Percentiles rank a stretch among this genome's conserved stretches.
Conservation (phyloP, 495 filamentous ascomycete species). For the Thermothielavioides terrestris region DNA sequence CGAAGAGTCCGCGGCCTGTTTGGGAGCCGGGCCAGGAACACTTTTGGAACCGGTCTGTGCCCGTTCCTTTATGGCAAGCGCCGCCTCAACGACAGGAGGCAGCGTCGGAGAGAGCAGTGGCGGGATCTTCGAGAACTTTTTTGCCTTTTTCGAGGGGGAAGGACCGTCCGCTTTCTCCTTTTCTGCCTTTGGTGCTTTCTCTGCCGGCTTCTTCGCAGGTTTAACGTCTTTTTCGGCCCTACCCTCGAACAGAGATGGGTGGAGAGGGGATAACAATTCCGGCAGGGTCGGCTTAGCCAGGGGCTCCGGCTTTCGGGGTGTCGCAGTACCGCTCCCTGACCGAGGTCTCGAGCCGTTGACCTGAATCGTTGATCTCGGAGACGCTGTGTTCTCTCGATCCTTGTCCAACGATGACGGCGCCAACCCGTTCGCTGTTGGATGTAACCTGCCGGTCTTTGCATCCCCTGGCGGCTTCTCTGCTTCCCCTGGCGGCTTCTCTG, state of each 20-base stretch:
- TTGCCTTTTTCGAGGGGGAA: slow-evolving; percentile 28
- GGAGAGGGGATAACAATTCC: slow-evolving; percentile 35
- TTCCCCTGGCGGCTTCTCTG: slow-evolving; percentile 20
- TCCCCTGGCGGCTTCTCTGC: slow-evolving; percentile 24
- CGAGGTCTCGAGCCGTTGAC: slow-evolving; percentile 35
- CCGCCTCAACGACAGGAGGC: slow-evolving; percentile 36
- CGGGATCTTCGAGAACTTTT: slow-evolving; percentile 25
- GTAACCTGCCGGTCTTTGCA: slow-evolving; percentile 15
- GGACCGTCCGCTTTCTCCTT: slow-evolving; percentile 18
- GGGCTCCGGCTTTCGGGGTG: slow-evolving; percentile 30
- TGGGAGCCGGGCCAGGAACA: slow-evolving; percentile 21
- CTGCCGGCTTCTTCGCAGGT: slow-evolving; percentile 23
- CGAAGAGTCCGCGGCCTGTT: slow-evolving; percentile 29
- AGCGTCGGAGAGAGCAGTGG: slow-evolving; percentile 41
- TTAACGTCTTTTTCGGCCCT: slow-evolving; percentile 20
- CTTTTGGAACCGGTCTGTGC: slow-evolving; percentile 28
- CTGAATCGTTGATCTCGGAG: slow-evolving; percentile 34
- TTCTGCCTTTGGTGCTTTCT: slow-evolving; percentile 25
- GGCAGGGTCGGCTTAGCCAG: slow-evolving; percentile 26
- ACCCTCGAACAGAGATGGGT: slow-evolving; percentile 27
- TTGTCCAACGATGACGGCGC: slow-evolving; percentile 16
- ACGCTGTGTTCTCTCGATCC: slow-evolving; percentile 27
- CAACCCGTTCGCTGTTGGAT: slow-evolving; percentile 30
- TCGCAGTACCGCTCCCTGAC: slow-evolving; percentile 23
- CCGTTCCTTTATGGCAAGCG: slow-evolving; percentile 24